These are phyloP conservation scores for Mortierella sp. DNA, from an alignment of 371 early-diverging fungal genomes.

Conservation along the genomic window DNA sequence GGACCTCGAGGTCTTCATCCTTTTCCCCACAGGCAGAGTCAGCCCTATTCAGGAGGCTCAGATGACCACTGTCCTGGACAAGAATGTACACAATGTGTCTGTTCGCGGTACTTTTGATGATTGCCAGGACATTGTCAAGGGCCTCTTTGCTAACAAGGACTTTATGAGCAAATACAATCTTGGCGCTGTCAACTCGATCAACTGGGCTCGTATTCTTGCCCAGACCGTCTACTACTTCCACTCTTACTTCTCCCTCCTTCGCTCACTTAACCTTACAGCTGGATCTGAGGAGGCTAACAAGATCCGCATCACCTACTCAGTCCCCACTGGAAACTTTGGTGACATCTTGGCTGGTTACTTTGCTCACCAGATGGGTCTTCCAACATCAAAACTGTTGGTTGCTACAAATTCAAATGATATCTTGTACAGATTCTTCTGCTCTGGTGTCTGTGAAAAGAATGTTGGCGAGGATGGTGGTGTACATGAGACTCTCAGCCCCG, in stretches of 20 bases:
- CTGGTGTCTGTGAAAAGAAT: constrained; percentile 86
- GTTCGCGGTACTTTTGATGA: constrained; percentile 97
- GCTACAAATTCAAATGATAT: constrained; percentile 98
- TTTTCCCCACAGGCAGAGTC: constrained; percentile 93
- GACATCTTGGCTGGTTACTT: constrained; percentile 96
- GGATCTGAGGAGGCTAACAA: constrained; percentile 62
- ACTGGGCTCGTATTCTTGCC: constrained; percentile 97
- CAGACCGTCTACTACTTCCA: constrained; percentile 97
- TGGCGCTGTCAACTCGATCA: constrained; percentile 98
- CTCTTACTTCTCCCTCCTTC: constrained; percentile 83
- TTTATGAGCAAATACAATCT: constrained; percentile 85
- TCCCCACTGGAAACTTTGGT: constrained; percentile 99
- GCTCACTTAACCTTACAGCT: constrained; percentile 67
- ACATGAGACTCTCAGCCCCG: constrained; percentile 90
- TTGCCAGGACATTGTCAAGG: constrained; percentile 96
- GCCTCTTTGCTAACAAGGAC: constrained; percentile 82
- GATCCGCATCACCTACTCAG: constrained; percentile 81
- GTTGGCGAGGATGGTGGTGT: constrained; percentile 71
- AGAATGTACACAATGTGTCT: constrained; percentile 93
- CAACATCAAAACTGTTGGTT: constrained; percentile 82
- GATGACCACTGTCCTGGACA: constrained; percentile 96
- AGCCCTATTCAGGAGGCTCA: constrained; percentile 96
- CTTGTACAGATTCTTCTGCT: constrained; percentile 91
- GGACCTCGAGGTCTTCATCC: constrained; percentile 92
- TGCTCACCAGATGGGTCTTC: constrained; percentile 93